Evolutionary conservation across 2,329 filamentous ascomycete species (phyloP).

Genomic region (Mycocentrospora acerina): DNA sequence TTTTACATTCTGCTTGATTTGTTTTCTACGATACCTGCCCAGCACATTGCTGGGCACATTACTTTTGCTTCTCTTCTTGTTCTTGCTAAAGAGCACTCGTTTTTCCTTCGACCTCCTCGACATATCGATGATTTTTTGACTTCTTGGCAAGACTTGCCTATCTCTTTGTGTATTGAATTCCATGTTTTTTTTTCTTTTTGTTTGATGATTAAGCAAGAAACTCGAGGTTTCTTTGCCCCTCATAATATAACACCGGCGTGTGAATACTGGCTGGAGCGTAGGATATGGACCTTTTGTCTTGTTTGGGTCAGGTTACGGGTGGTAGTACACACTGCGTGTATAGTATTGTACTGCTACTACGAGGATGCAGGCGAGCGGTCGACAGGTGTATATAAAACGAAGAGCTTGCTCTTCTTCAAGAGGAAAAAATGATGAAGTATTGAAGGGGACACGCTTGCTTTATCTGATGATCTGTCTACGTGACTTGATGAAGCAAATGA

Average conservation of each 20-base stretch:
- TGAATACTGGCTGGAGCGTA: conserved; percentile 3
- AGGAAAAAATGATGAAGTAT: no score
- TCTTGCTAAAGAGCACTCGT: background rate
- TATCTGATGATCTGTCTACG: no score
- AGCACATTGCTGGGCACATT: conserved; percentile 26
- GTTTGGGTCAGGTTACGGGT: no score
- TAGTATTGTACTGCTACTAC: no score
- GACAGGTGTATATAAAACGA: no score
- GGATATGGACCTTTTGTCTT: no score
- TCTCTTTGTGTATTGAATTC: no score
- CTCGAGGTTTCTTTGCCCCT: conserved; percentile 1
- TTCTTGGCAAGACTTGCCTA: background rate
- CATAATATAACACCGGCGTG: conserved; percentile 8
- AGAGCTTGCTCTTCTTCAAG: no score
- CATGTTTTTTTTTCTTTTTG: conserved; percentile 4
- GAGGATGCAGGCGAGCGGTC: no score
- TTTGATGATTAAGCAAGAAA: background rate
- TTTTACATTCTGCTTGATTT: conserved; percentile 16
- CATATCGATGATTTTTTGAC: conserved; percentile 1
- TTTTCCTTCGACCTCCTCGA: conserved; percentile 5
- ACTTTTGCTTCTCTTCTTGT: conserved; percentile 9
- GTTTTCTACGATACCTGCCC: conserved; percentile 26
- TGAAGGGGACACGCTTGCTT: no score
- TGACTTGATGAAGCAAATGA: no score
- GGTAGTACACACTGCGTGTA: no score